Percentiles rank a stretch among this genome's conserved stretches.
These are phyloP conservation scores for Calycina herbarum DNA, from an alignment of 2,329 filamentous ascomycete species.

Conservation along the genomic window DNA sequence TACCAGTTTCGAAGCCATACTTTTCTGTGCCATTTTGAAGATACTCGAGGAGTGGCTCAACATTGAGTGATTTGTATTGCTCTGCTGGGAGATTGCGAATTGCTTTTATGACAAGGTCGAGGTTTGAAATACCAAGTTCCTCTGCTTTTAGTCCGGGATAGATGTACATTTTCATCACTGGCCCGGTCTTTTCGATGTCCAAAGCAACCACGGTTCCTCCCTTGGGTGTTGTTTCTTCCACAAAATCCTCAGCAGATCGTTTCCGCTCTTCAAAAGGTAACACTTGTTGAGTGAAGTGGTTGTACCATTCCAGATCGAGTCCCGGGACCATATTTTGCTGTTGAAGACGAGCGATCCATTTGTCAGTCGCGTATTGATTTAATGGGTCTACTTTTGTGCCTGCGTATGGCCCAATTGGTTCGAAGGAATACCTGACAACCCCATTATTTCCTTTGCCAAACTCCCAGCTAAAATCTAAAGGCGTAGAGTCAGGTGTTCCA, in stretches of 20 bases:
- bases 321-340: conserved; percentile 27
- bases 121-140: conserved; percentile 29
- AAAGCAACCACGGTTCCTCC: conserved; percentile 30
- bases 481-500: conserved; percentile 30
- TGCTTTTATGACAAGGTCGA: conserved; percentile 28
- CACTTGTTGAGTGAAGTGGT: conserved; percentile 21
- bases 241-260: neutral
- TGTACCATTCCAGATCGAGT: conserved; percentile 31
- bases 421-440: conserved; percentile 30
- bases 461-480: conserved; percentile 33
- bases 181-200: conserved; percentile 30
- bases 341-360: conserved; percentile 14
- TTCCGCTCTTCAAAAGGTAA: conserved; percentile 20
- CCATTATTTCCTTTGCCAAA: conserved; percentile 26
- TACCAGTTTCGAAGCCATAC: conserved; percentile 31
- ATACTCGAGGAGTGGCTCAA: conserved; percentile 30
- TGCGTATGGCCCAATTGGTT: conserved; percentile 29
- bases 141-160: conserved; percentile 30
- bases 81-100: conserved; percentile 25
- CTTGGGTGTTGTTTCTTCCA: conserved; percentile 25
- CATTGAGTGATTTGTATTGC: conserved; percentile 27
- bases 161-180: conserved; percentile 31
- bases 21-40: conserved; percentile 25
- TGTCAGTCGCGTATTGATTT: conserved; percentile 16
- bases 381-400: conserved; percentile 23